Base-by-base conservation (phyloP, 2,329 filamentous ascomycete genomes). In the Aspergillus sp. region DNA sequence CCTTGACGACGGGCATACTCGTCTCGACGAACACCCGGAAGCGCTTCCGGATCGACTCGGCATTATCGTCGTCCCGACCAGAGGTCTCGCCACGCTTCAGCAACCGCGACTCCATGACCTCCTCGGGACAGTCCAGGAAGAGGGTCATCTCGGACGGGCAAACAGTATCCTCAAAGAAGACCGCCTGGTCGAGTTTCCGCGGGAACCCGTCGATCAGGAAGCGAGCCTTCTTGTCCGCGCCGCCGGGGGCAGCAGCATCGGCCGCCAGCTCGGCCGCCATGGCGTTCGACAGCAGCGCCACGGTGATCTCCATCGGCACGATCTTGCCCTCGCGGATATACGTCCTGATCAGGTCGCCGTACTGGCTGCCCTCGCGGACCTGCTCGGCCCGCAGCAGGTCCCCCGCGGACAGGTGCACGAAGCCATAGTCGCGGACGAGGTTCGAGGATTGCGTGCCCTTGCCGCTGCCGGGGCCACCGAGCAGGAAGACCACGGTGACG, bases 221-320 rank as follows among this genome's bases (percentile, higher is more conserved):
- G 70, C 90, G 87, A 55, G 85, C 85, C 75, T 87, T 88, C 18
- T 57, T 64, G 18, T 62, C 64, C 72, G 75, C 55, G 60, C 65
- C 55, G 64, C 68, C 63, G n/a, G 22, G 22, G 22, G 66, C 63
- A 54, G 72, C 69, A 6, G 72, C 69, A 7, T 80, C 77, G 58
- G 82, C 78, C 57, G 82, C 72, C 55, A 96, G 85, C 12, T 85
- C 83, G 9, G 84, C 86, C 58, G 83, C 84, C 91, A 99, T 98
- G 59, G 93, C 92, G 77, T 96, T 96, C 79, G 97, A 93, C 49
- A 99, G 85, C 39, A 99, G 81, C 70, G 93, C 89, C 60, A 99
- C 90, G 5, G 95, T 99, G 54, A 98, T 92, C 77, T 98, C 94
- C 91, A 96, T 96, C n/a, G 95, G 95, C 64, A 99, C 95, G 76